phyloP scores from a whole-genome alignment of 1,284 basidiomycete genomes.

The Melampsora occidentalis region DNA sequence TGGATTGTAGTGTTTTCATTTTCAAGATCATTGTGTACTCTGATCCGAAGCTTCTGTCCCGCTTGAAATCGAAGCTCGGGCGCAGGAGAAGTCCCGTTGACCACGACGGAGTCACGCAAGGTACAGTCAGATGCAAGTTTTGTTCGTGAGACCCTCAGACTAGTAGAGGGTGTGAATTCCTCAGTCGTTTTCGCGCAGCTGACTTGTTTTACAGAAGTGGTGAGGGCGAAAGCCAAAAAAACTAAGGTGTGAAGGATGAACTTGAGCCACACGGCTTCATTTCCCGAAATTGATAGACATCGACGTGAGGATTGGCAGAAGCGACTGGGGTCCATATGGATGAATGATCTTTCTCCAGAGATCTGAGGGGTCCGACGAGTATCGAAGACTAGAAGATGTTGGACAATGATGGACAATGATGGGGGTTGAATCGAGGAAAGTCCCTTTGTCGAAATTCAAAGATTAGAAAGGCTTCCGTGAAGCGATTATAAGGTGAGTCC shows the following conservation, averaged over 20 bases:
- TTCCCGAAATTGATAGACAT: no score
- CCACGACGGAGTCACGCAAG: constrained; percentile 14
- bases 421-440: no score
- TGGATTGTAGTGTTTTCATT: constrained; percentile 28
- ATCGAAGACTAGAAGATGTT: no score
- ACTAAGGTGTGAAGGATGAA: neutral
- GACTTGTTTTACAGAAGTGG: neutral
- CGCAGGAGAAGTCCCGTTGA: constrained; percentile 36
- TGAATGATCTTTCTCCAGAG: no score
- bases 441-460: no score
- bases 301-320: neutral
- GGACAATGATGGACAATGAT: no score
- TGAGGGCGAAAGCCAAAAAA: neutral
- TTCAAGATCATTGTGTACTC: constrained; percentile 38
- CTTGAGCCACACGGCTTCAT: no score
- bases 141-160: constrained; percentile 11
- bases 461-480: no score
- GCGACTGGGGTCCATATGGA: neutral
- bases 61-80: constrained; percentile 33
- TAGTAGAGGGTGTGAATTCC: constrained; percentile 19
- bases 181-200: neutral
- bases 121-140: constrained; percentile 25
- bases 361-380: no score
- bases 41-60: constrained; percentile 34
- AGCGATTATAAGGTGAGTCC: no score